Evolutionary conservation across 108 stramenopile genomes (phyloP), one percentile per base, ranked within the genome.

Genomic region (Parmales sp.): DNA sequence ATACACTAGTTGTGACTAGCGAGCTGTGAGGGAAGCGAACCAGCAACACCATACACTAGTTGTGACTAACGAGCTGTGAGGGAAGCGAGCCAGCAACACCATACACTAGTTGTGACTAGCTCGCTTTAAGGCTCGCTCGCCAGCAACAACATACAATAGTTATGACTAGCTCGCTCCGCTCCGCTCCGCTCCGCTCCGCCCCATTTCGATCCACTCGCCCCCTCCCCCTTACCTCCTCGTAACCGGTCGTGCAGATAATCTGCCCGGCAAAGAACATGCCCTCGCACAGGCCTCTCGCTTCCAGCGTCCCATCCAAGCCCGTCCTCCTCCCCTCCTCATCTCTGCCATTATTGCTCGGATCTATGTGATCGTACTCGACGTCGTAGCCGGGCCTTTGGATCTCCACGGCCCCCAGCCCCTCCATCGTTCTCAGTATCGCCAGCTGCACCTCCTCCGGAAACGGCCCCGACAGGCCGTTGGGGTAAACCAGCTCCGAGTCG

Each of bases 231-330:
- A 13, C 41, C 74, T 98, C 97, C 80, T 98, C 97, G 73, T 98
- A 98, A 19, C 97, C 97, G 8, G 97, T 98, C 8, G 97, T 98
- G 8, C 97, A 95, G 74, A 94, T 95, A 69, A 98, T 98, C 78
- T 97, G 94, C 6, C 97, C 97, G 5, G 97, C 97, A 38, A 98
- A 80, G 75, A 84, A 96, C 23, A 98, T 78, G 19, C 95, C 95
- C 9, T 65, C 70, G 26, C n/a, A n/a, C 43, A 93, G 91, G 38
- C 79, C 74, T 77, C 94, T 95, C 1, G 92, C 88, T 80, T 95
- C 95, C 36, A 98, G 76, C 1, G 93, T 91, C 66, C 94, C 93
- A 16, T 85, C 83, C 25, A 96, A 71, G 6, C 81, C 79, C 66
- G 86, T 83, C n/a, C n/a, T n/a, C n/a, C n/a, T n/a, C n/a, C n/a